phyloP scores from a whole-genome alignment of 495 filamentous ascomycete genomes.

The Peziza echinospora region DNA sequence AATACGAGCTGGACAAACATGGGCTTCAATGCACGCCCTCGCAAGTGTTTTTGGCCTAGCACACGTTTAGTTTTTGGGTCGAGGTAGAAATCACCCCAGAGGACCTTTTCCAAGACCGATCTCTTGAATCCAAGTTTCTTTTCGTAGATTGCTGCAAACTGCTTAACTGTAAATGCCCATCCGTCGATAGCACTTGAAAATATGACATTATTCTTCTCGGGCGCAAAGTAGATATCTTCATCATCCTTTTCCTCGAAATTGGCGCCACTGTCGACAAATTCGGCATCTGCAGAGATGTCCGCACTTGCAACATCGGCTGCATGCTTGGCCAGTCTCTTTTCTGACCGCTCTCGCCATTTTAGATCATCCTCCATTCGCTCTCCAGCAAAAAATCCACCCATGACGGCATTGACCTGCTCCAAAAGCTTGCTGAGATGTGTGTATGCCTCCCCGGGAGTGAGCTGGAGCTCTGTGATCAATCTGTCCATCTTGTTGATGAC shows the following conservation, averaged over 20 bases:
- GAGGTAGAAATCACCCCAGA: slow-evolving; percentile 94
- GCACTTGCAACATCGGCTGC: slow-evolving; percentile 25
- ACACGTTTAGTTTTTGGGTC: slow-evolving; percentile 95
- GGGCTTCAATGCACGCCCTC: slow-evolving; percentile 72
- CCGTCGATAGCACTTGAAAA: slow-evolving; percentile 94
- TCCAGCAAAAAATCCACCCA: slow-evolving; percentile 93
- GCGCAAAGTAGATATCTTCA: slow-evolving; percentile 93
- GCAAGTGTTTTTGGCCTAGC: slow-evolving; percentile 74
- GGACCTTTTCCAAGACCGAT: slow-evolving; percentile 70
- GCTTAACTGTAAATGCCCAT: slow-evolving; percentile 90
- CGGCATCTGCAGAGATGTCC: slow-evolving; percentile 23
- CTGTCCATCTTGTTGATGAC: slow-evolving; percentile 98
- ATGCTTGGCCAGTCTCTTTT: slow-evolving; percentile 35
- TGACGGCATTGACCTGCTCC: slow-evolving; percentile 90
- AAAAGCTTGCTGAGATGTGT: slow-evolving; percentile 73
- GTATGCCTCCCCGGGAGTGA: slow-evolving; percentile 77
- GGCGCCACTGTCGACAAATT: slow-evolving; percentile 31
- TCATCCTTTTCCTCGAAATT: slow-evolving; percentile 86
- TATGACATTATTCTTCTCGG: slow-evolving; percentile 96
- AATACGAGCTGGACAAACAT: slow-evolving; percentile 97
- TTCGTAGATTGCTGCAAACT: slow-evolving; percentile 87
- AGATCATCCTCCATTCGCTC: slow-evolving; percentile 98
- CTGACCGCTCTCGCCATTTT: slow-evolving; percentile 88
- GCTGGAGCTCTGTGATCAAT: slow-evolving; percentile 74
- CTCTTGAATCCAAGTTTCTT: slow-evolving; percentile 93